Percentiles rank a stretch among this genome's conserved stretches.
Evolutionary conservation across 2,329 filamentous ascomycete genomes (phyloP).

Genomic region (Metarhizium sp.): DNA sequence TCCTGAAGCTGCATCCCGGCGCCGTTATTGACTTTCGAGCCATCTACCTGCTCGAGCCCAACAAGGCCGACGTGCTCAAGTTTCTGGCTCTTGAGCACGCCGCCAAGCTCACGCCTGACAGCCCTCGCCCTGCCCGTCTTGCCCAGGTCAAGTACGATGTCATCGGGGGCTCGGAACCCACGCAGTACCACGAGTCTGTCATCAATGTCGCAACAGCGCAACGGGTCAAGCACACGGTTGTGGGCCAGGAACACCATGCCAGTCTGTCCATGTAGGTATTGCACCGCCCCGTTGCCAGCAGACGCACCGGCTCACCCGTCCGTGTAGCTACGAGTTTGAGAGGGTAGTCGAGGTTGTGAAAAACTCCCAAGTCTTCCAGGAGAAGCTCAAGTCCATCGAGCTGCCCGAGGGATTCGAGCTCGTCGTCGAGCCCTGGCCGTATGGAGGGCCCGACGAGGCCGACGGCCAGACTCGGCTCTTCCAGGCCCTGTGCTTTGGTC

Average conservation of each 20-base stretch:
- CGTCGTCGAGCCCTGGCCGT: conserved; percentile 25
- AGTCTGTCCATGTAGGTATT: conserved; percentile 19
- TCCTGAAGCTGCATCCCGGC: conserved; percentile 19
- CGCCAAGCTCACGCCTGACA: conserved; percentile 17
- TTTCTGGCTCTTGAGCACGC: conserved; percentile 37
- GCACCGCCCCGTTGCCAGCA: not conserved
- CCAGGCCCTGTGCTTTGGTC: conserved; percentile 24
- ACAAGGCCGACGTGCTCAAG: conserved; percentile 33
- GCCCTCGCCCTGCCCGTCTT: conserved; percentile 22
- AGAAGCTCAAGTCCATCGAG: conserved; percentile 18
- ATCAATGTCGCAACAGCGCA: conserved; percentile 20
- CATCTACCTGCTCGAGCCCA: conserved; percentile 40
- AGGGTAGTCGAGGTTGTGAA: conserved; percentile 21
- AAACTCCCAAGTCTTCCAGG: conserved; percentile 20
- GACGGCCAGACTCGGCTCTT: conserved; percentile 23
- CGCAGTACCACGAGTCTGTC: conserved; percentile 24
- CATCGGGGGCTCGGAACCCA: conserved; percentile 15
- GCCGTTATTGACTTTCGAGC: conserved; percentile 34
- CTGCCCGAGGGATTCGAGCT: conserved; percentile 18
- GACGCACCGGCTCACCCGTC: not conserved
- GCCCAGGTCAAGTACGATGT: conserved; percentile 33
- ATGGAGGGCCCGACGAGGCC: conserved; percentile 18
- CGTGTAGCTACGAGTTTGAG: conserved; percentile 23
- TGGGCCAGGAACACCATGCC: conserved; percentile 20
- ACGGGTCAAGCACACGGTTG: conserved; percentile 16